Conservation (phyloP, 768 basidiomycete species). For the Podaxis sp. region DNA sequence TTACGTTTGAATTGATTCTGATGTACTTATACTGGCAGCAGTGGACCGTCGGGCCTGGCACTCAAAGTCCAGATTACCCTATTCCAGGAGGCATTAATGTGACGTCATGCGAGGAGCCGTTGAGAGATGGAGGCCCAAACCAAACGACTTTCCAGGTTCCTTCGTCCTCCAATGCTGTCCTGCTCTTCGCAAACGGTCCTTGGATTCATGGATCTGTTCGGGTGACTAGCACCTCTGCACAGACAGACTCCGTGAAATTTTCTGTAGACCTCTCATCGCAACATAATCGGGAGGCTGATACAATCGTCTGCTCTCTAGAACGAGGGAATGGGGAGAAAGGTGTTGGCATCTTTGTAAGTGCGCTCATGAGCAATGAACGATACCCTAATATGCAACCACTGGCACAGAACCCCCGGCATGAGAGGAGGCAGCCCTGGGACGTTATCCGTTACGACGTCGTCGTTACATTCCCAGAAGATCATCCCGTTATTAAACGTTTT, state of each 20-base stretch:
- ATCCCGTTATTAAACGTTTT: slow-evolving; percentile 9
- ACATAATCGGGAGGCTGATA: background rate
- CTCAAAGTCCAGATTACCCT: slow-evolving; percentile 6
- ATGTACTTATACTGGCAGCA: background rate
- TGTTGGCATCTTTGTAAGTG: slow-evolving; percentile 14
- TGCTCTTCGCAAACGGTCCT: background rate
- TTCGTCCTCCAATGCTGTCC: slow-evolving; percentile 3
- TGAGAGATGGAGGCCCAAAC: slow-evolving; percentile 2
- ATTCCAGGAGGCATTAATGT: background rate
- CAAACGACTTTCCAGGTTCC: background rate
- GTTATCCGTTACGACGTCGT: slow-evolving; percentile 5
- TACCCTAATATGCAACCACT: background rate
- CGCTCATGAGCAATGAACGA: background rate
- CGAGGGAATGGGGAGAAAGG: slow-evolving; percentile 9
- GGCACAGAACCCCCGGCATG: background rate
- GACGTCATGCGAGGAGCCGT: slow-evolving; percentile 6
- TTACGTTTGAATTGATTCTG: background rate
- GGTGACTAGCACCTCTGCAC: background rate
- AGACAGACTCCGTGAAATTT: background rate
- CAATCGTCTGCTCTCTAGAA: slow-evolving; percentile 7
- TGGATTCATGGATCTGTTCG: slow-evolving; percentile 4
- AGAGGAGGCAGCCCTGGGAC: background rate
- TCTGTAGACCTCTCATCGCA: background rate
- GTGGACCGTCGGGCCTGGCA: slow-evolving; percentile 10
- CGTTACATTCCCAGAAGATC: slow-evolving; percentile 6